phyloP scores from a whole-genome alignment of 1,284 basidiomycete genomes.

The Irpex sp. region DNA sequence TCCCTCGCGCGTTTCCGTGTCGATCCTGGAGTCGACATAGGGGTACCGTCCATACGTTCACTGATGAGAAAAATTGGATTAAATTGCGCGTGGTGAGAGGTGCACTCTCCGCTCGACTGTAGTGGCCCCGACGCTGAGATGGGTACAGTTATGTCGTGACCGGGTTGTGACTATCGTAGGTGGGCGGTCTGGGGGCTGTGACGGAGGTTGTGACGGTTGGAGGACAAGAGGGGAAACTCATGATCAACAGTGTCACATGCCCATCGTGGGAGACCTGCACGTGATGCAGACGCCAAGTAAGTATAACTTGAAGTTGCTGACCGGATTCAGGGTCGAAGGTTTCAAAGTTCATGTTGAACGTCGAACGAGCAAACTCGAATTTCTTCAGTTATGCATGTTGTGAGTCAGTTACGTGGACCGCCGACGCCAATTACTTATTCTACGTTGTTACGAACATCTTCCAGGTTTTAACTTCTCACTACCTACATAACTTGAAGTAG shows the following conservation, averaged over 20 bases:
- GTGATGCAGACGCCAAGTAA: not conserved
- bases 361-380: too few species aligned
- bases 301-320: too few species aligned
- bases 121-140: not conserved
- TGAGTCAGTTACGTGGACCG: too few species aligned
- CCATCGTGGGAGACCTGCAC: not conserved
- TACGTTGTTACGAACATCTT: too few species aligned
- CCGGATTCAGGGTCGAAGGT: too few species aligned
- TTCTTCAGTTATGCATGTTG: too few species aligned
- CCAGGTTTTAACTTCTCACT: too few species aligned
- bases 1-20: constrained; percentile 60
- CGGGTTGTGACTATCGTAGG: constrained; percentile 5
- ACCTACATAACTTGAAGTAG: too few species aligned
- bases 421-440: too few species aligned
- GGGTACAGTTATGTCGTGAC: constrained; percentile 7
- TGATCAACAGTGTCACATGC: constrained; percentile 9
- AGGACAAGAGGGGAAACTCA: constrained; percentile 10
- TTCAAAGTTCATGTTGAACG: too few species aligned
- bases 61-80: constrained; percentile 10
- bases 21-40: constrained; percentile 21
- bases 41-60: constrained; percentile 25
- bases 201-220: constrained; percentile 6
- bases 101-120: not conserved
- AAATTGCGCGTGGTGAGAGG: constrained; percentile 15
- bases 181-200: constrained; percentile 8